phyloP scores from a whole-genome alignment of 495 filamentous ascomycete species.

The Haplographium delicatum region DNA sequence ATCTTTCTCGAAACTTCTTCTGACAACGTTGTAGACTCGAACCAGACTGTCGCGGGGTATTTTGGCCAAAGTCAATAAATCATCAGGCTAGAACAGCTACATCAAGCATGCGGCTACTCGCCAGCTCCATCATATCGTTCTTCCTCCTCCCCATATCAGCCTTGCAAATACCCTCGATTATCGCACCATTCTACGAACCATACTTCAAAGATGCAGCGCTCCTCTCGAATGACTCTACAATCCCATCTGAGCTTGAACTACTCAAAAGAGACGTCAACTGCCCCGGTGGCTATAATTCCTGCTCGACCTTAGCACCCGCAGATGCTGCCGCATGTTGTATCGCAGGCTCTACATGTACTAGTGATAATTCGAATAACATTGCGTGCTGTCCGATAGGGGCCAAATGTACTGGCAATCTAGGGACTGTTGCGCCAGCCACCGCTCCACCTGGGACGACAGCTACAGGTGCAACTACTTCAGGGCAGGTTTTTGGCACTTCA shows the following conservation, averaged over 20 bases:
- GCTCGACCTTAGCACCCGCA: conserved; percentile 37
- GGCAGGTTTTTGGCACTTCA: conserved; percentile 12
- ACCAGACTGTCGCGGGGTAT: not conserved
- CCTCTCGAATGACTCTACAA: conserved; percentile 10
- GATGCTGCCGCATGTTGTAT: conserved; percentile 52
- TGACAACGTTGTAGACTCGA: not conserved
- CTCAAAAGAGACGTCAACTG: conserved; percentile 39
- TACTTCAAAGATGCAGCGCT: not conserved
- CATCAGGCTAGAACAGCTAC: not conserved
- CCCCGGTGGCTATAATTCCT: conserved; percentile 45
- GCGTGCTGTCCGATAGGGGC: conserved; percentile 61
- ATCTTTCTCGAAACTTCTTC: not conserved
- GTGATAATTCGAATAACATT: conserved; percentile 53
- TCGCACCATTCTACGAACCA: conserved; percentile 18
- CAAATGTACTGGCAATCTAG: conserved; percentile 60
- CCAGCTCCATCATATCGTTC: not conserved
- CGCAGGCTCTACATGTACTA: conserved; percentile 47
- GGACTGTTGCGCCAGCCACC: conserved; percentile 35
- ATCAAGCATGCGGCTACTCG: conserved; percentile 13
- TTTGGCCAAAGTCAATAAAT: not conserved
- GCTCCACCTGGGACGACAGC: conserved; percentile 14
- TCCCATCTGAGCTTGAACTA: conserved; percentile 6
- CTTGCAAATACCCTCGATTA: conserved; percentile 18
- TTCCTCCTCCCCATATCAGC: conserved; percentile 19
- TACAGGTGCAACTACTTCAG: conserved; percentile 2